Conservation (phyloP, 768 basidiomycete species). For the Mycena vitilis region DNA sequence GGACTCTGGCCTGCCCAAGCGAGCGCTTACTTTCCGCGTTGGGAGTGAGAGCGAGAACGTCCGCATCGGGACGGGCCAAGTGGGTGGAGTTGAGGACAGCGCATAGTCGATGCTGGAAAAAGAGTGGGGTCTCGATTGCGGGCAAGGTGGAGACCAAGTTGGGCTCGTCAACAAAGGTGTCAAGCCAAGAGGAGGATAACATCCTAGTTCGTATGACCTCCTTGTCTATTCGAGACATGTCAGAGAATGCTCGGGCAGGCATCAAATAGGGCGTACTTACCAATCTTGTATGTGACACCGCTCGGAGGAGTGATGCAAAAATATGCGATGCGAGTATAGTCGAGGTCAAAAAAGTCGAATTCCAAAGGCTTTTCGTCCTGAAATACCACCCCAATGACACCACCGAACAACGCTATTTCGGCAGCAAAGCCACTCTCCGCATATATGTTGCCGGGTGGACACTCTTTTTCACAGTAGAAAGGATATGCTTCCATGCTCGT, state of each 20-base stretch:
- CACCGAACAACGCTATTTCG: neutral
- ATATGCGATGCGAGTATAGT: neutral
- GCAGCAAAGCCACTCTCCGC: neutral
- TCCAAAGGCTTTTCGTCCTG: neutral
- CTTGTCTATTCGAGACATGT: neutral
- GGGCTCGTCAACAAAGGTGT: constrained; percentile 5
- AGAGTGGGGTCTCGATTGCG: neutral
- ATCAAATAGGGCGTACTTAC: neutral
- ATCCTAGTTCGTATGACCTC: constrained; percentile 1
- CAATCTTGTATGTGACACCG: neutral
- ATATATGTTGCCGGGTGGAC: too few species aligned
- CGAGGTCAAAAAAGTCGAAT: neutral
- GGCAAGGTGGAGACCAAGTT: neutral
- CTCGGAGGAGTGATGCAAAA: neutral
- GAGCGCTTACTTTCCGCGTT: neutral
- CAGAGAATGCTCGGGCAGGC: neutral
- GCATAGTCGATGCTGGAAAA: constrained; percentile 7
- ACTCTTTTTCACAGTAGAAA: neutral
- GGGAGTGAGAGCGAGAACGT: neutral
- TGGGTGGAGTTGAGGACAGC: constrained; percentile 4
- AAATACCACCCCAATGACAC: neutral
- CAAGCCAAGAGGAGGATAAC: neutral
- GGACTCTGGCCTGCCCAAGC: neutral
- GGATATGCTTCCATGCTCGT: neutral
- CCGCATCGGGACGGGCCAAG: neutral